phyloP scores from a whole-genome alignment of 768 basidiomycete genomes.

The Lyophyllum decastes region DNA sequence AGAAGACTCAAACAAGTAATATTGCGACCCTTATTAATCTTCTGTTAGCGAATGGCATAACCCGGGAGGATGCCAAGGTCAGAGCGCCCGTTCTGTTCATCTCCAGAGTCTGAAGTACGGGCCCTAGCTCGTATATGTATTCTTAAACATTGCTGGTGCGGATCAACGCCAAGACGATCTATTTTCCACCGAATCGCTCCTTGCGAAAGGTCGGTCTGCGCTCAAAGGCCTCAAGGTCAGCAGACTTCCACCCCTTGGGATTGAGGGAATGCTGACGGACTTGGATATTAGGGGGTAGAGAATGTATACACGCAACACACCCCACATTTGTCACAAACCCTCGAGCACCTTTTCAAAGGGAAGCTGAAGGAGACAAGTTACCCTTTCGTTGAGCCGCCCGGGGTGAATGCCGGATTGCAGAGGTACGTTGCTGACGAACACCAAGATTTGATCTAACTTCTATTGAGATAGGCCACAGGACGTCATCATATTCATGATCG shows the following conservation, averaged over 20 bases:
- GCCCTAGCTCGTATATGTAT: constrained; percentile 83
- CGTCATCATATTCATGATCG: constrained; percentile 95
- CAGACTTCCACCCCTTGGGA: neutral
- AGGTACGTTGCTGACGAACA: constrained; percentile 41
- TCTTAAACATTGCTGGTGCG: constrained; percentile 90
- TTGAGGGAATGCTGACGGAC: neutral
- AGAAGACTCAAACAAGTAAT: constrained; percentile 82
- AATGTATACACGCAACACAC: constrained; percentile 98
- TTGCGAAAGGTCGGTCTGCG: constrained; percentile 92
- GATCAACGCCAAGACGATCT: constrained; percentile 98
- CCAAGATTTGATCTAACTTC: neutral
- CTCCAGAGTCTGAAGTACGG: constrained; percentile 9
- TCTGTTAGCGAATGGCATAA: constrained; percentile 73
- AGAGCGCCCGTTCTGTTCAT: constrained; percentile 19
- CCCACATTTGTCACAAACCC: constrained; percentile 89
- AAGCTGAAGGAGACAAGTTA: constrained; percentile 85
- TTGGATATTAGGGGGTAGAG: constrained; percentile 80
- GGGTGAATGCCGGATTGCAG: constrained; percentile 70
- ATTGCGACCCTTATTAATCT: constrained; percentile 79
- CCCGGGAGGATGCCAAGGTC: constrained; percentile 75
- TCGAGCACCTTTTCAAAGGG: constrained; percentile 88
- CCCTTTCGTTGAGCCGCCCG: constrained; percentile 76
- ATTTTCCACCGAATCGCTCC: constrained; percentile 92
- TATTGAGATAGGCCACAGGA: constrained; percentile 76
- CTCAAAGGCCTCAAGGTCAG: constrained; percentile 90